phyloP scores from a whole-genome alignment of 2,329 filamentous ascomycete species.

The Colletotrichum euphorbiae region DNA sequence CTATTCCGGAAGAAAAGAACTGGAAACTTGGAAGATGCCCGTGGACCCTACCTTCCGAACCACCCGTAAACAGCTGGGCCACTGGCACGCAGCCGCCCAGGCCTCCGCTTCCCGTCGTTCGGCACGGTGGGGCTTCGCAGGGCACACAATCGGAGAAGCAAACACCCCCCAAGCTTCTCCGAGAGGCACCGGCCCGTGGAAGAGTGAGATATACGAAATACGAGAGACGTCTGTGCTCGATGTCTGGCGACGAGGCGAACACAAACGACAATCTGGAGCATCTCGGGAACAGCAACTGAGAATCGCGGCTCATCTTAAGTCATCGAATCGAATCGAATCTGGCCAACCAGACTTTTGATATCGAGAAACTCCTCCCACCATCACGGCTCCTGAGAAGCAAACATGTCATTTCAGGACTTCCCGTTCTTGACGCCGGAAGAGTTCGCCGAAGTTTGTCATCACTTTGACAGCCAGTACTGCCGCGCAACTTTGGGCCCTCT shows the following conservation, averaged over 20 bases:
- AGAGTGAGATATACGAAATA: neutral
- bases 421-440: conserved; percentile 71
- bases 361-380: neutral
- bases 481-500: conserved; percentile 67
- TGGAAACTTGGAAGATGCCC: too few species aligned
- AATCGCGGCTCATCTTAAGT: neutral
- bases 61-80: neutral
- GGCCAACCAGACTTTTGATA: too few species aligned
- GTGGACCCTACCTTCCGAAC: conserved; percentile 15
- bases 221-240: too few species aligned
- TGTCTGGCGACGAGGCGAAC: too few species aligned
- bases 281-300: neutral
- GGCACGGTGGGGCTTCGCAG: conserved; percentile 21
- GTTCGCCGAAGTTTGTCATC: conserved; percentile 73
- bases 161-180: neutral
- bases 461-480: conserved; percentile 69
- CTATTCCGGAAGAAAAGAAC: conserved; percentile 3
- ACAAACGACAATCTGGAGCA: neutral
- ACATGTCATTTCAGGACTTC: conserved; percentile 60
- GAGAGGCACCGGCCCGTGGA: neutral
- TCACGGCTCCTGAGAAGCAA: neutral
- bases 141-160: conserved; percentile 28
- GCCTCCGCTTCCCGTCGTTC: conserved; percentile 2
- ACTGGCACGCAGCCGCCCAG: too few species aligned
- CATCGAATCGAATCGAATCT: too few species aligned